Evolutionary conservation across 495 filamentous ascomycete genomes (phyloP), one percentile per base, ranked within the genome.

Genomic region (Daldinia decipiens): DNA sequence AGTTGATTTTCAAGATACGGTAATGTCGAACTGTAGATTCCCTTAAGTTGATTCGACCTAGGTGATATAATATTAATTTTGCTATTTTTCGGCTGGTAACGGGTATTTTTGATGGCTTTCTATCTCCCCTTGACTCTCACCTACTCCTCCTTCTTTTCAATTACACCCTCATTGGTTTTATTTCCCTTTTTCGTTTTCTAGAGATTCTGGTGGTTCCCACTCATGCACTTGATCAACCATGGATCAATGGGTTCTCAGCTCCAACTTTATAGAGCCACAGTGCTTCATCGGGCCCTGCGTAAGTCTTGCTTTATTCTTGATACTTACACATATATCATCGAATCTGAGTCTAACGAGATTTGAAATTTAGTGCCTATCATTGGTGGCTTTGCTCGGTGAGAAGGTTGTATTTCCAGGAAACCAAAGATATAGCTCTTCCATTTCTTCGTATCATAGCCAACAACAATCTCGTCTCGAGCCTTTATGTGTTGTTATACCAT

Each of bases 401-500:
- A 73, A 73, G 4, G 65, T 73, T 2, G 36, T 29, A 2, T 27
- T 65, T 13, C 65, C 66, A 5, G 68, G 59, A 4, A 65, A 27
- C 21, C 2, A 31, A 1, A 26, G 11, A 9, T 74, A 74, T 26
- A 31, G 53, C 21, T 31, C 52, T 3, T 72, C 68, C 5, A 7
- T 69, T 7, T 38, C 39, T 5, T 69, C 68, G 43, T 74, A 74
- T 32, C 71, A 62, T 36, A 55, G 55, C 5, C 55, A 32, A 4
- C 65, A 74, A 29, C 24, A 45, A 15, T 76, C 77, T 58, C 66
- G 57, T 9, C 11, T 78, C 1, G 36, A 56, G 0, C 83, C 85
- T 0, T 51, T 69, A 1, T 87, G 85, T 74, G 76, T 83, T 62
- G 77, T 85, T 24, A 62, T 79, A 7, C 84, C 84, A 4, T 50